These are phyloP conservation scores for Calocybe indica DNA, from an alignment of 768 basidiomycete genomes.

Conservation along the genomic window DNA sequence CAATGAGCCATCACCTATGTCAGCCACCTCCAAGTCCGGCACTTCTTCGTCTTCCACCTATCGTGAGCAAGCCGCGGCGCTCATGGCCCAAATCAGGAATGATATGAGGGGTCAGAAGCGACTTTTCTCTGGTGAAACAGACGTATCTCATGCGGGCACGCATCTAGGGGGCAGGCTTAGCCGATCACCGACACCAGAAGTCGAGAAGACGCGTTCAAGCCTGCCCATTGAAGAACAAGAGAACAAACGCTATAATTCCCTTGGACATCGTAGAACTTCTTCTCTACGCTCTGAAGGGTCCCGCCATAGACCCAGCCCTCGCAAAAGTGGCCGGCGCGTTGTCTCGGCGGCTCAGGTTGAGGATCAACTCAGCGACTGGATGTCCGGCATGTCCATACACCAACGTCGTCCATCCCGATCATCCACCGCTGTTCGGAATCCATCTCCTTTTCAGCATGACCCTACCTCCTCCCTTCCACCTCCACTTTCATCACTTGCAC, in stretches of 20 bases:
- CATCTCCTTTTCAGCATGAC: conserved; percentile 12
- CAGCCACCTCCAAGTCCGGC: conserved; percentile 24
- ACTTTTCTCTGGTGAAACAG: conserved; percentile 63
- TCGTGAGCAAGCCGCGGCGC: conserved; percentile 66
- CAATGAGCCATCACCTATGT: conserved; percentile 22
- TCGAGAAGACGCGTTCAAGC: background rate
- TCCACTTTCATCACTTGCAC: conserved; percentile 21
- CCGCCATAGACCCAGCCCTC: conserved; percentile 26
- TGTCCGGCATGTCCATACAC: conserved; percentile 40
- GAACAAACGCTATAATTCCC: conserved; percentile 17
- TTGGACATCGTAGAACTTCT: conserved; percentile 23
- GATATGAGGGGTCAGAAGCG: conserved; percentile 75
- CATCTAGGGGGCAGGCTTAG: conserved; percentile 25
- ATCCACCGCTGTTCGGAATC: conserved; percentile 12
- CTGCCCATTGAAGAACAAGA: conserved; percentile 21
- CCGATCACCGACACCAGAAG: conserved; percentile 10
- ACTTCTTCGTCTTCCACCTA: conserved; percentile 62
- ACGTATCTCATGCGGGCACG: conserved; percentile 37
- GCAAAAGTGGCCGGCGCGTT: conserved; percentile 16
- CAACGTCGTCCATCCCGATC: conserved; percentile 14
- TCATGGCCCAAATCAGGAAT: conserved; percentile 83
- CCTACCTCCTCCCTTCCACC: conserved; percentile 21
- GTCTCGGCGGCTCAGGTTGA: conserved; percentile 33
- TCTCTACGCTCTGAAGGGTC: conserved; percentile 10
- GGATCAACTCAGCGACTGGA: conserved; percentile 31